These are phyloP conservation scores for Fusarium brevicatenulatum DNA, from an alignment of 2,329 filamentous ascomycete genomes.

Conservation along the genomic window DNA sequence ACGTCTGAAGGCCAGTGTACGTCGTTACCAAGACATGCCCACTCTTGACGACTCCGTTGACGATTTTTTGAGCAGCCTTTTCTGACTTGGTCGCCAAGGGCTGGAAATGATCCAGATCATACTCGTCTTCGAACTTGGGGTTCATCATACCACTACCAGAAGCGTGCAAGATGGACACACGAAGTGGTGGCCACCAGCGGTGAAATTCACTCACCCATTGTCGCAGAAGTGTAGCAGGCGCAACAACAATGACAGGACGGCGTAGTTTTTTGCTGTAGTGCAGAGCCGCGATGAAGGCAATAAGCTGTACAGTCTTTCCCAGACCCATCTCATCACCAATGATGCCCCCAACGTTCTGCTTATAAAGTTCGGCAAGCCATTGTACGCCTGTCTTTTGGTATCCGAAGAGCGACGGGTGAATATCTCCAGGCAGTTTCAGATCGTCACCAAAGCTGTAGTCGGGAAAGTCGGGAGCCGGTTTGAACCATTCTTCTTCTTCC, in stretches of 20 bases:
- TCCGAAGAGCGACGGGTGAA: conserved; percentile 90
- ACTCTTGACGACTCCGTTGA: conserved; percentile 81
- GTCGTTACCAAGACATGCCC: conserved; percentile 96
- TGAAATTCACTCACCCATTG: conserved; percentile 99
- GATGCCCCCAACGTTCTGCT: conserved; percentile 90
- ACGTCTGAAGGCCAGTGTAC: conserved; percentile 94
- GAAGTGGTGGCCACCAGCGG: conserved; percentile 98
- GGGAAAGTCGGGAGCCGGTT: conserved; percentile 83
- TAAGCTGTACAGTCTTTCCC: conserved; percentile 84
- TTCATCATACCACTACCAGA: conserved; percentile 98
- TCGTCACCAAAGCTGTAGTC: conserved; percentile 81
- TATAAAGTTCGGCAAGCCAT: conserved; percentile 93
- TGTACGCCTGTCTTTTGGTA: conserved; percentile 98
- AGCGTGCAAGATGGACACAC: conserved; percentile 93
- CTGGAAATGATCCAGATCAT: conserved; percentile 58
- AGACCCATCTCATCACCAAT: conserved; percentile 98
- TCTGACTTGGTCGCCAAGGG: conserved; percentile 48
- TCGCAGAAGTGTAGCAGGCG: conserved; percentile 91
- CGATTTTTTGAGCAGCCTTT: conserved; percentile 79
- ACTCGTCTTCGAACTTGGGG: conserved; percentile 68
- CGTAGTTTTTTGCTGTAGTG: conserved; percentile 89
- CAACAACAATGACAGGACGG: conserved; percentile 90
- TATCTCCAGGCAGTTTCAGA: conserved; percentile 87
- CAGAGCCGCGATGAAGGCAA: conserved; percentile 85
- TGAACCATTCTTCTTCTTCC: conserved; percentile 76